Evolutionary conservation across 1,139 yeast species (phyloP), one percentile per base, ranked within the genome.

Genomic region (Suhomyces chickasaworum): DNA sequence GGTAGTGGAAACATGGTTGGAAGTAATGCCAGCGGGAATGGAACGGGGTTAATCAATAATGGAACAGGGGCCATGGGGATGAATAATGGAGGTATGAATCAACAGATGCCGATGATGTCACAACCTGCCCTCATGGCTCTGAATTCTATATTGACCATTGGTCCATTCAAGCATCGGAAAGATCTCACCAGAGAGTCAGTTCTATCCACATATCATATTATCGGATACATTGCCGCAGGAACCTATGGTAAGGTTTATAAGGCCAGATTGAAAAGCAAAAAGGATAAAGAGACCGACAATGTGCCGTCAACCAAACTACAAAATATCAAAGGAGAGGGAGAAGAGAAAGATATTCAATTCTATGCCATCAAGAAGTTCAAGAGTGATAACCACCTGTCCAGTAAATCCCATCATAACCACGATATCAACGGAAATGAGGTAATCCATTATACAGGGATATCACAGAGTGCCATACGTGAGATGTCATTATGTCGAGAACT

Each of bases 221-320:
- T 89, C 27, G 99, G 99, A 0, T 93, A 93, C 65, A 95, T 93
- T 51, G 99, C 99, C 0, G 97, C 99, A 0, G 99, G 99, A 33
- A 93, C 99, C 0, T 93, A 93, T 65, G 99, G 99, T 46, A 84
- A 95, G 54, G 99, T 93, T 23, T 95, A 90, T 70, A 93, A 93
- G 63, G 98, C 98, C 13, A 80, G 78, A 53, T 70, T 77, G 23
- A 73, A 73, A 55, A 58, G 44, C 56, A 66, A 67, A 32, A 50
- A 48, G 38, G 53, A 47, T 27, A 42, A 33, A 12, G 44, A 42
- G 3, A 21, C 18, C 32, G 49, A 41, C 9, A 31, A 21, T 7
- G 42, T 33, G n/a, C 44, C 25, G 17, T 20, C 34, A 5, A 7
- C 21, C 29, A 45, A 47, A 32, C 34, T 33, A 9, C 38, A 37